Conservation (phyloP, 164 flowering plant genomes). For the Vitis cinerea region DNA sequence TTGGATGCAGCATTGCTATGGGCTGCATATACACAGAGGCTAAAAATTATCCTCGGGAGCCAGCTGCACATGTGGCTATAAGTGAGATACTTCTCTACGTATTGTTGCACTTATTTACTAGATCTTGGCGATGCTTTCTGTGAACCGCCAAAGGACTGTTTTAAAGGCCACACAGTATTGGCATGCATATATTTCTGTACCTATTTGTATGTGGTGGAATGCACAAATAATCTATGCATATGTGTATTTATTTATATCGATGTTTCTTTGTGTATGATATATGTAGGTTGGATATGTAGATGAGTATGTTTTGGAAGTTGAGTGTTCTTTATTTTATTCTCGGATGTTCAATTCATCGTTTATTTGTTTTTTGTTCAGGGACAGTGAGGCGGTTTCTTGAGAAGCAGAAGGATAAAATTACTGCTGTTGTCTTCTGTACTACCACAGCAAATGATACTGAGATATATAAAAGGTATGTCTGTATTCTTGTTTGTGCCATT, state of each 20-base stretch:
- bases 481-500: background rate
- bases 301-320: background rate
- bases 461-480: constrained; percentile 85
- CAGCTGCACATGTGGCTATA: constrained; percentile 99
- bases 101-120: background rate
- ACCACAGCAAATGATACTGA: constrained; percentile 85
- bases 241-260: too few species aligned
- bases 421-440: constrained; percentile 91
- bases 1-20: constrained; percentile 84
- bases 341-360: background rate
- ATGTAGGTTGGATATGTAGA: background rate
- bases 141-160: background rate
- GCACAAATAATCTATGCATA: background rate
- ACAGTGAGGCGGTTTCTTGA: constrained; percentile 92
- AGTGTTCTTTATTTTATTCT: constrained; percentile 6
- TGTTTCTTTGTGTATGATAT: background rate
- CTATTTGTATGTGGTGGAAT: background rate
- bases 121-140: background rate
- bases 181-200: too few species aligned
- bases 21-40: constrained; percentile 96
- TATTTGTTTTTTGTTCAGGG: constrained; percentile 40
- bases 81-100: constrained; percentile 53
- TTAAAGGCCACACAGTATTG: too few species aligned
- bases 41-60: constrained; percentile 98
- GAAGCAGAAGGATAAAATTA: constrained; percentile 83